phyloP scores from a whole-genome alignment of 768 basidiomycete species.

The Russula sp. region DNA sequence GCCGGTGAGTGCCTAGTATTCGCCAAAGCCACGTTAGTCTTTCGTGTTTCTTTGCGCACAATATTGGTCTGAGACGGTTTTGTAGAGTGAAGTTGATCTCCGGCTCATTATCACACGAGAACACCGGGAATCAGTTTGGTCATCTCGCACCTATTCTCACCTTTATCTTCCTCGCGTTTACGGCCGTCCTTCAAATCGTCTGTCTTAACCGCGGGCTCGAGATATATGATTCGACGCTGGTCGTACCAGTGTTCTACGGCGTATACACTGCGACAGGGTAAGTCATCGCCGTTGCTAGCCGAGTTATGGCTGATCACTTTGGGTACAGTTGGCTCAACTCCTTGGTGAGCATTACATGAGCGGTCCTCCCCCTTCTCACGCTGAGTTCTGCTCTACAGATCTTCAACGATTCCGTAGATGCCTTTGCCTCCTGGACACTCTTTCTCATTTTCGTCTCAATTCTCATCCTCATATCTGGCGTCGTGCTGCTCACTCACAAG shows the following conservation, averaged over 20 bases:
- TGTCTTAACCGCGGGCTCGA: conserved; percentile 87
- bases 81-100: conserved; percentile 72
- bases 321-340: conserved; percentile 50
- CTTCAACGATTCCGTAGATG: conserved; percentile 79
- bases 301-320: background rate
- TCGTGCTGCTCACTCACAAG: conserved; percentile 90
- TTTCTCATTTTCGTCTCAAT: conserved; percentile 87
- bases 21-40: conserved; percentile 58
- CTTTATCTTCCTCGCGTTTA: conserved; percentile 46
- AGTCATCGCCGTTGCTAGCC: conserved; percentile 18
- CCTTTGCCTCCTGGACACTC: conserved; percentile 85
- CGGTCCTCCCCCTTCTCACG: background rate
- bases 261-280: conserved; percentile 82
- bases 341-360: conserved; percentile 27
- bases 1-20: conserved; percentile 89
- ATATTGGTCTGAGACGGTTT: conserved; percentile 4
- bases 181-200: conserved; percentile 85
- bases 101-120: conserved; percentile 68
- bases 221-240: conserved; percentile 84
- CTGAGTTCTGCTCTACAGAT: conserved; percentile 31
- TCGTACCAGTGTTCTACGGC: conserved; percentile 93
- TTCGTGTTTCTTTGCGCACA: background rate
- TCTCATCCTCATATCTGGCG: conserved; percentile 77
- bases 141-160: conserved; percentile 74
- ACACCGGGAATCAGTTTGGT: conserved; percentile 82